Evolutionary conservation across 2,329 filamentous ascomycete species (phyloP), one percentile per base, ranked within the genome.

Genomic region (Pyrenophora seminiperda): DNA sequence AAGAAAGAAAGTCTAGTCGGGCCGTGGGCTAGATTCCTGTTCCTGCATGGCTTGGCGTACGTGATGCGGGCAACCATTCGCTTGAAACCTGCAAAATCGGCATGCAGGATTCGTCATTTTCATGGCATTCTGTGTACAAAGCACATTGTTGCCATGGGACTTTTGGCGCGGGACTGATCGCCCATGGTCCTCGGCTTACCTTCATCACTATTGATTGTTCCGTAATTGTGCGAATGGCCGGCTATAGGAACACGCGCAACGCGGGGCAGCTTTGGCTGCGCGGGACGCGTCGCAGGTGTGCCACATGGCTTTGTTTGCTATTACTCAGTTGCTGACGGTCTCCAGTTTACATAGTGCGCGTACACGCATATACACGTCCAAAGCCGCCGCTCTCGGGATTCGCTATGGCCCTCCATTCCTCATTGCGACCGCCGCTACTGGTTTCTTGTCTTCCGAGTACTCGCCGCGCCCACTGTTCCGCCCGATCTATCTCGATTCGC

Each of bases 381-480:
- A 45, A 11, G 54, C 55, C 11, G 38, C 59, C 13, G 36, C 56
- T 7, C 41, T 65, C 19, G 45, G 56, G 42, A 52, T 61, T 37
- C 67, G 62, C 45, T 72, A 70, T 42, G 68, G 63, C 32, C 62
- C 67, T 22, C 64, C 68, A 3, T 53, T 63, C 37, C 58, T 71
- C 18, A 39, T 68, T 17, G 61, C 66, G 2, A 56, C 59, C 3
- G 53, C 59, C 27, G 58, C 67, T n/a, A 58, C 54, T 15, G 59
- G 58, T 50, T 62, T 60, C 30, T 41, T 66, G 19, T 44, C 52
- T n/a, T 58, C 61, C 6, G 45, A 59, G 2, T 41, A 48, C 15
- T 51, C 58, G 6, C 54, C 51, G 43, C 54, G 38, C 32, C 52
- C 62, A 13, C 49, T 61, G 38, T 20, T 59, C 2, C 62, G 58